Conservation (phyloP, 306 rosid species). For the Quercus engelmannii region DNA sequence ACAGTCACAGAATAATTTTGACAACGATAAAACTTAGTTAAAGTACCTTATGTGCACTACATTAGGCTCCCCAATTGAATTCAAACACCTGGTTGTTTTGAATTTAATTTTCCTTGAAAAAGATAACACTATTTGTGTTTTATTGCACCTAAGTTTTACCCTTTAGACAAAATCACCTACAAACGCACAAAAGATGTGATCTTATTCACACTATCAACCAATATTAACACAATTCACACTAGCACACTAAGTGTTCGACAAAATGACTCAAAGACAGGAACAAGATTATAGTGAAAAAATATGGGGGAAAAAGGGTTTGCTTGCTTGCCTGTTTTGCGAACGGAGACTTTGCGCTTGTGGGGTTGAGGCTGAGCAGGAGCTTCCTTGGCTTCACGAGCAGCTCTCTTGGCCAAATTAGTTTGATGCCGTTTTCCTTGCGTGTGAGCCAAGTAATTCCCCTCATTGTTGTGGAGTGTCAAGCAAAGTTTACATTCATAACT, state of each 20-base stretch:
- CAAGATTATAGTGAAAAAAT: not conserved
- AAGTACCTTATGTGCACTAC: too few relatives aligned
- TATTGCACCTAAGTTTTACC: too few relatives aligned
- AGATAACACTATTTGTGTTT: too few relatives aligned
- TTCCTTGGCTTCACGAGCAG: slow-evolving; percentile 95
- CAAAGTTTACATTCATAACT: slow-evolving; percentile 97
- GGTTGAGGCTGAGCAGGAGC: slow-evolving; percentile 98
- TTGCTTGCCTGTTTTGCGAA: slow-evolving; percentile 64
- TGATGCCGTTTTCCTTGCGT: slow-evolving; percentile 97
- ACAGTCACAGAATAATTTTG: too few relatives aligned
- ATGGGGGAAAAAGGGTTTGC: not conserved
- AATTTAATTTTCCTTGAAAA: too few relatives aligned
- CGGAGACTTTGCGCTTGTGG: slow-evolving; percentile 78
- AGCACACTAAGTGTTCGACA: slow-evolving; percentile 1
- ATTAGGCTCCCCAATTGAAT: too few relatives aligned
- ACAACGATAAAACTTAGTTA: too few relatives aligned
- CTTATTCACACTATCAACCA: not conserved
- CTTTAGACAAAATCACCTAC: too few relatives aligned
- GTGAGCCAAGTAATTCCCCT: slow-evolving; percentile 95
- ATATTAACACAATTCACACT: too few relatives aligned
- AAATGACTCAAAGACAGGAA: not conserved
- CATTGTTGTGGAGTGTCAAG: slow-evolving; percentile 88
- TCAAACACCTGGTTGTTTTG: too few relatives aligned
- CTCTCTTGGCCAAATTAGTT: slow-evolving; percentile 88
- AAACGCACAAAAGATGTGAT: not conserved